These are phyloP conservation scores for Amauroascus niger DNA, from an alignment of 2,329 filamentous ascomycete genomes.

Conservation along the genomic window DNA sequence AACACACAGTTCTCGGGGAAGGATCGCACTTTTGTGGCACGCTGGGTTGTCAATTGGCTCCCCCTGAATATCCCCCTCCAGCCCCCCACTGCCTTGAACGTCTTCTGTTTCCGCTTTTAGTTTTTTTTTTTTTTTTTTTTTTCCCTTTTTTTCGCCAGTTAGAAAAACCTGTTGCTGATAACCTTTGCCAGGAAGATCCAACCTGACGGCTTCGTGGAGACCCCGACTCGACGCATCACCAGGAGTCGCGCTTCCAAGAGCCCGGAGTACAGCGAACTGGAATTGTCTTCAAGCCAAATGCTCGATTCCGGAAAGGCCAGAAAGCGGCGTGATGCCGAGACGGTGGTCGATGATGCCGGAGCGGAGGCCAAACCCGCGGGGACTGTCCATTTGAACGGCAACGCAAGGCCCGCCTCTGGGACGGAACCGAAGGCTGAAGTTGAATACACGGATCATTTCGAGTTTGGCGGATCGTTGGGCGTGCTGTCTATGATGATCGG, in stretches of 20 bases:
- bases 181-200: constrained; percentile 42
- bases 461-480: constrained; percentile 83
- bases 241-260: constrained; percentile 34
- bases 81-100: neutral
- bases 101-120: neutral
- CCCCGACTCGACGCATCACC: constrained; percentile 39
- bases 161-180: neutral
- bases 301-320: constrained; percentile 20
- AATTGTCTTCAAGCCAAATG: constrained; percentile 16
- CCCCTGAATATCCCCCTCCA: neutral
- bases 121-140: neutral
- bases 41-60: neutral
- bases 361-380: constrained; percentile 20
- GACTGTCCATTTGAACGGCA: constrained; percentile 17
- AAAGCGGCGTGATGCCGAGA: constrained; percentile 24
- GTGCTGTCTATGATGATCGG: constrained; percentile 76
- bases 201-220: constrained; percentile 45
- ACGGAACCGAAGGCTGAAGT: constrained; percentile 25
- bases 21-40: neutral
- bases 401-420: constrained; percentile 6
- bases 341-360: constrained; percentile 17
- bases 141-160: too few species aligned
- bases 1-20: neutral
- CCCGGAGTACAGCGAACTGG: constrained; percentile 20
- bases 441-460: constrained; percentile 48